These are phyloP conservation scores for Ustilago xerochloae DNA, from an alignment of 1,284 basidiomycete genomes.

Conservation along the genomic window DNA sequence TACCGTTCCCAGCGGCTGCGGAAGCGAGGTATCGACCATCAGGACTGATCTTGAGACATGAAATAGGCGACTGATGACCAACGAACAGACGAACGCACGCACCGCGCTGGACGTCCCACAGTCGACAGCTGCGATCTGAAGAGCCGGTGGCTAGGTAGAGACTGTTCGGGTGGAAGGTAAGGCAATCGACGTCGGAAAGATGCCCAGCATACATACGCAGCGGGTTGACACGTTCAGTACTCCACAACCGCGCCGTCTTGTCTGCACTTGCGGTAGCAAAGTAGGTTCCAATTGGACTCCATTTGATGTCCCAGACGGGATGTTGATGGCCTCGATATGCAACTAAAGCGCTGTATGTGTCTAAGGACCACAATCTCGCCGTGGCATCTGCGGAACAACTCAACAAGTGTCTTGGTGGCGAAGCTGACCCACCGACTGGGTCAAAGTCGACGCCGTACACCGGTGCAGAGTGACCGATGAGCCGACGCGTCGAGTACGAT, in stretches of 20 bases:
- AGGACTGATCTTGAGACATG: conserved; percentile 87
- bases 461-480: conserved; percentile 95
- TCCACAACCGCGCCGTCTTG: conserved; percentile 94
- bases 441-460: conserved; percentile 96
- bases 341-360: conserved; percentile 91
- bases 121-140: conserved; percentile 90
- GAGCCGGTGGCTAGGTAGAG: conserved; percentile 97
- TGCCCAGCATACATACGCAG: conserved; percentile 95
- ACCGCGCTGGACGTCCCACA: conserved; percentile 99
- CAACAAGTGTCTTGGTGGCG: conserved; percentile 85
- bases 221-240: conserved; percentile 87
- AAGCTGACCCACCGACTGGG: conserved; percentile 85
- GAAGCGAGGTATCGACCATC: conserved; percentile 94
- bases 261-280: conserved; percentile 96
- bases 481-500: conserved; percentile 74
- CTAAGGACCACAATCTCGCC: conserved; percentile 91
- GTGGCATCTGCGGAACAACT: conserved; percentile 95
- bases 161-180: conserved; percentile 97
- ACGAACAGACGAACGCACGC: conserved; percentile 93
- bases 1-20: conserved; percentile 70
- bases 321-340: conserved; percentile 96
- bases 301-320: conserved; percentile 98
- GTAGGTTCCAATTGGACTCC: conserved; percentile 97
- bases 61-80: conserved; percentile 91
- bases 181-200: conserved; percentile 93